Evolutionary conservation across 495 filamentous ascomycete species (phyloP).

Genomic region (Neurospora sublineolata): DNA sequence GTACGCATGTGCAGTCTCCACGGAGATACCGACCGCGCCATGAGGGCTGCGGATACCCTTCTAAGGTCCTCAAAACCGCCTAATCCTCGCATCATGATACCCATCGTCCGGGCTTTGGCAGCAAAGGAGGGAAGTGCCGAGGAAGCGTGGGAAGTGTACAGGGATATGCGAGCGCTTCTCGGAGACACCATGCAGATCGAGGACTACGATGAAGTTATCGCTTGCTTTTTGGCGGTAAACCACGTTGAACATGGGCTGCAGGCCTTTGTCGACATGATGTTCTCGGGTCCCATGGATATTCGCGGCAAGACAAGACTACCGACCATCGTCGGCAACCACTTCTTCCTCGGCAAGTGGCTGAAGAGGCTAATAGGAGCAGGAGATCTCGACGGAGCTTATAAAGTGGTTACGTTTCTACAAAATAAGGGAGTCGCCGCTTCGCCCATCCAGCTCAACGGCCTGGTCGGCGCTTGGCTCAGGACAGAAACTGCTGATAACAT

Average conservation of each 20-base stretch:
- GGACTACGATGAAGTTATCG: slow-evolving; percentile 61
- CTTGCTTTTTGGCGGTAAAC: slow-evolving; percentile 48
- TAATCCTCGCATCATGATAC: slow-evolving; percentile 50
- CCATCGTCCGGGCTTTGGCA: slow-evolving; percentile 46
- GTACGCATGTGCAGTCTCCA: slow-evolving; percentile 51
- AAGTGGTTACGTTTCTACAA: slow-evolving; percentile 58
- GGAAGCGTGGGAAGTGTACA: slow-evolving; percentile 58
- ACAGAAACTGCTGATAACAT: slow-evolving; percentile 39
- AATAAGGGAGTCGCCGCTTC: slow-evolving; percentile 52
- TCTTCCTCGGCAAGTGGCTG: slow-evolving; percentile 73
- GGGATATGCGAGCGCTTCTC: slow-evolving; percentile 46
- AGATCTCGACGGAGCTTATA: slow-evolving; percentile 54
- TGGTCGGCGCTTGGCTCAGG: slow-evolving; percentile 64
- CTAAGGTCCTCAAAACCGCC: slow-evolving; percentile 36
- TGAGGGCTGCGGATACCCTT: slow-evolving; percentile 49
- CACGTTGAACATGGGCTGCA: slow-evolving; percentile 52
- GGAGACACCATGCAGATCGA: slow-evolving; percentile 54
- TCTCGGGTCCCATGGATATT: slow-evolving; percentile 40
- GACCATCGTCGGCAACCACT: slow-evolving; percentile 55
- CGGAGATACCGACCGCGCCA: slow-evolving; percentile 51
- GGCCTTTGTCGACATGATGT: slow-evolving; percentile 79
- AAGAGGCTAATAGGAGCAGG: slow-evolving; percentile 67
- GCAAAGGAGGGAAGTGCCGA: slow-evolving; percentile 22
- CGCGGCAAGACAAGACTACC: slow-evolving; percentile 40
- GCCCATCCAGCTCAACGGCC: slow-evolving; percentile 60